Conservation (phyloP, 495 filamentous ascomycete species). For the Alectoria sarmentosa region DNA sequence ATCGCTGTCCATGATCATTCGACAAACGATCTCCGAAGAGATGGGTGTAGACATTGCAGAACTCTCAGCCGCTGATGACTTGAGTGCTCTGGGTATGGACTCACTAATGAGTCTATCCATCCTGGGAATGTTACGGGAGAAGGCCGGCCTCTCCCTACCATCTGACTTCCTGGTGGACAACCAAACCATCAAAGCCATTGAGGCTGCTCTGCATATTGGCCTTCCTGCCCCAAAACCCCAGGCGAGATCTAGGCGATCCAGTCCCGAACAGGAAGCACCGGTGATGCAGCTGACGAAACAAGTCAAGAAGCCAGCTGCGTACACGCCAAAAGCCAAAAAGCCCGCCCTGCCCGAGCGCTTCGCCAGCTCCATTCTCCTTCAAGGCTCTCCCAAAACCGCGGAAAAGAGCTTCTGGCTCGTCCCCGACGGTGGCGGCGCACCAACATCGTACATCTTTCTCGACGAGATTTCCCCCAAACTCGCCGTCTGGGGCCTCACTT, state of each 20-base stretch:
- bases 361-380: slow-evolving; percentile 46
- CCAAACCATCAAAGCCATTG: slow-evolving; percentile 29
- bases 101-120: slow-evolving; percentile 47
- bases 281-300: neutral
- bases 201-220: slow-evolving; percentile 30
- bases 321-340: slow-evolving; percentile 23
- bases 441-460: slow-evolving; percentile 55
- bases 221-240: slow-evolving; percentile 28
- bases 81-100: slow-evolving; percentile 46
- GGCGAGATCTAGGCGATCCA: slow-evolving; percentile 16
- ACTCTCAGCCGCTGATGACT: slow-evolving; percentile 40
- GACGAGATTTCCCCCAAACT: slow-evolving; percentile 48
- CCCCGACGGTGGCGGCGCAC: slow-evolving; percentile 46
- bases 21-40: slow-evolving; percentile 36
- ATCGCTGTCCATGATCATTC: slow-evolving; percentile 21
- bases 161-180: slow-evolving; percentile 25
- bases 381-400: slow-evolving; percentile 41
- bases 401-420: slow-evolving; percentile 42
- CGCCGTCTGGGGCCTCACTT: slow-evolving; percentile 56
- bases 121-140: slow-evolving; percentile 49
- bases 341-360: slow-evolving; percentile 30
- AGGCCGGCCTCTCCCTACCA: slow-evolving; percentile 26
- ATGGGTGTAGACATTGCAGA: slow-evolving; percentile 61
- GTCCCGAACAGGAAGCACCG: slow-evolving; percentile 22
- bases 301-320: slow-evolving; percentile 24